Base-by-base conservation (phyloP, 345 rosid species). In the Moricandia moricandioides region DNA sequence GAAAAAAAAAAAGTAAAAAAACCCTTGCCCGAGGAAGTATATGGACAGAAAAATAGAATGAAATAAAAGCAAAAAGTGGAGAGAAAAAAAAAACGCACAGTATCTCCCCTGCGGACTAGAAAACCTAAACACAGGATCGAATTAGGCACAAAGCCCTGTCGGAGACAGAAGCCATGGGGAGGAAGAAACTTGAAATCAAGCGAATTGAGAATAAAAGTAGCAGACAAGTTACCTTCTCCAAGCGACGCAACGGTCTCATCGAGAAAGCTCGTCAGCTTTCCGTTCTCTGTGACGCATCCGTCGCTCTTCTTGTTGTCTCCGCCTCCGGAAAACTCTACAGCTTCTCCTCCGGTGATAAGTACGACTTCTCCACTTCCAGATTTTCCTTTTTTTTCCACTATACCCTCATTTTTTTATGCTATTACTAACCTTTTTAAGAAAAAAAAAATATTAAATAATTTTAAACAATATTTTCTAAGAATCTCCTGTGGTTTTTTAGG, bases 261-360 rank as follows among this genome's bases (percentile, higher is more conserved):
- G 90, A 91, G 77, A 91, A 91, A 72, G 91, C 94, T 69, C 85
- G 79, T 14, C 88, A 91, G 75, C 89, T 91, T 82, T 81, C 94
- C 62, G 74, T 91, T 71, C 94, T 91, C 55, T 88, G 97, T 70
- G 92, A 91, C 74, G 86, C 80, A 8, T 71, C 80, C 63, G 72
- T 77, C 12, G 81, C 81, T 34, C 76, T 78, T 17, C 81, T 78
- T 35, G 72, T 78, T 14, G 69, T 78, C 67, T 78, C 81, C 5
- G 55, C 81, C 49, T 78, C 81, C 58, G 63, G 72, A 2, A 78
- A 78, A 34, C 81, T 78, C 18, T 78, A 78, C 57, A 78, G 76
- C 68, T 78, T 78, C 72, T 71, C 81, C 69, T 71, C 77, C 72
- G 81, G 81, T 0, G 81, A 65, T 58, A 78, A 71, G 81, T 78